Evolutionary conservation across 208 protist species (phyloP), one percentile per base, ranked within the genome.

Genomic region (Leishmania tarentolae): DNA sequence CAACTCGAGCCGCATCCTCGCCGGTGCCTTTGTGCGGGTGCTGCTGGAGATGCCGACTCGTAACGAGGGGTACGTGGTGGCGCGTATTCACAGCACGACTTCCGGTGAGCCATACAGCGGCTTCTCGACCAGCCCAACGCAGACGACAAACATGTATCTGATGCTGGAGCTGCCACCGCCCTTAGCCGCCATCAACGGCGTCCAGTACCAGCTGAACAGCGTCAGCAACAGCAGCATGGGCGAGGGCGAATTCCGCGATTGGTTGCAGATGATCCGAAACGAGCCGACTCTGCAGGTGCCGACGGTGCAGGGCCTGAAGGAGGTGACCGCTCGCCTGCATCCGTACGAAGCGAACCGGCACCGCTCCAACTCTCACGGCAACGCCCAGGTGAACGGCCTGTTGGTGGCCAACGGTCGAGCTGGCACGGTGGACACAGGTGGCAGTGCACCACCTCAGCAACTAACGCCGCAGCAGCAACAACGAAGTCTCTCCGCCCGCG

Each of bases 221-320:
- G 85, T 97, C 65, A 96, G 92, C 84, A 97, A 97, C 82, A 93
- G 91, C 82, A 69, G 73, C 28, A 94, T 97, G 90, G 80, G 78
- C 21, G 90, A 91, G 78, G 47, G 46, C 24, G 94, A 97, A 83
- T 97, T 97, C 76, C 40, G 76, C 3, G 79, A 78, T 21, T 97
- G 94, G 94, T 65, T 96, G 63, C 57, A 77, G 53, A 63, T 88
- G 74, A 89, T 90, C 78, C 87, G 86, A 13, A 70, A 79, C 19
- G 79, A 86, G 47, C 72, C 31, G 31, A 57, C 80, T 3, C 31
- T 80, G 24, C 71, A 44, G 28, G 44, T 85, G 68, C 90, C 90
- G 40, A 88, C 89, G 35, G 78, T 79, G 47, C 57, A 73, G 61
- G 76, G 91, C 76, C 83, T 93, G 11, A 61, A 68, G 37, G 84